Percentiles rank a stretch among this genome's conserved stretches.
phyloP scores from a whole-genome alignment of 768 basidiomycete genomes.

The Heimioporus sp. region DNA sequence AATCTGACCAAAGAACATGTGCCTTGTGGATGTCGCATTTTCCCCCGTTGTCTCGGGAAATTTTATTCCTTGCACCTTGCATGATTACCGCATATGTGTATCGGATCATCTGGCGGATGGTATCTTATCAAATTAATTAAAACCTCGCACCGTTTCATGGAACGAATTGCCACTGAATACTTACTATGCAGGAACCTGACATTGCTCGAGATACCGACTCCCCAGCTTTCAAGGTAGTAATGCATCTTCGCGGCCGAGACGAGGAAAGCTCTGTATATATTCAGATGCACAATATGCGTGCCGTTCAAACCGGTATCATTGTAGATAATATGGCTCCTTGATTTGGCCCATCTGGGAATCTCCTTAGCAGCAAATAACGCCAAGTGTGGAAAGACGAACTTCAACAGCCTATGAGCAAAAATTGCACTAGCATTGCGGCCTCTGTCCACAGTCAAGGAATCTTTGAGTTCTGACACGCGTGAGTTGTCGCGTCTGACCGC shows the following conservation, averaged over 20 bases:
- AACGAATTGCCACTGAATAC: conserved; percentile 14
- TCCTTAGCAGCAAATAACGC: conserved; percentile 3
- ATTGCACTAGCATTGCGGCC: conserved; percentile 60
- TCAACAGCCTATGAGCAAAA: conserved; percentile 73
- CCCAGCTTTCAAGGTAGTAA: conserved; percentile 70
- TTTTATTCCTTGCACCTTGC: conserved; percentile 41
- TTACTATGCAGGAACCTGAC: conserved; percentile 54
- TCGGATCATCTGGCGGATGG: conserved; percentile 57
- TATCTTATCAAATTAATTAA: conserved; percentile 40
- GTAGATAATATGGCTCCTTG: conserved; percentile 78
- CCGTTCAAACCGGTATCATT: conserved; percentile 72
- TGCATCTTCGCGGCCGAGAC: conserved; percentile 86
- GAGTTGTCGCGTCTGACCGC: not conserved
- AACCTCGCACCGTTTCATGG: not conserved
- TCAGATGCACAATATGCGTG: conserved; percentile 59
- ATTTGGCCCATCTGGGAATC: conserved; percentile 57
- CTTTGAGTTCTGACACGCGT: conserved; percentile 48
- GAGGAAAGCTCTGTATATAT: conserved; percentile 85
- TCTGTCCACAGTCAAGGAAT: conserved; percentile 70
- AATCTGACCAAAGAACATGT: conserved; percentile 59
- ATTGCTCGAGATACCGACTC: conserved; percentile 41
- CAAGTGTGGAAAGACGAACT: conserved; percentile 41
- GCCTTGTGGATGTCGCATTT: conserved; percentile 46
- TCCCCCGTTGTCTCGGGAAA: conserved; percentile 38
- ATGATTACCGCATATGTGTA: conserved; percentile 54